Evolutionary conservation across 345 rosid species (phyloP), one percentile per base, ranked within the genome.

Genomic region (Brassica napus): DNA sequence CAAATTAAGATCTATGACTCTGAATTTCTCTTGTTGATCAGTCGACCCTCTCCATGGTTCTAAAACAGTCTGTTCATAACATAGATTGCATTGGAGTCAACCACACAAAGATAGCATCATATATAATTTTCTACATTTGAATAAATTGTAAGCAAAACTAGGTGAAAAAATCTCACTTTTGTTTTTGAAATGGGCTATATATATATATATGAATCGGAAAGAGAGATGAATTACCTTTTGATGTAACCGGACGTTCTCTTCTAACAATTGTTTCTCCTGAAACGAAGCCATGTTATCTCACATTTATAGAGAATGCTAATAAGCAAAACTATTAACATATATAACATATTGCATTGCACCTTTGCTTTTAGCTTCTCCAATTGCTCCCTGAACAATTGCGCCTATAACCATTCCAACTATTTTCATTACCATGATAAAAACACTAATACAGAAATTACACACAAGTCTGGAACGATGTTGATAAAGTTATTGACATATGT

Each of bases 351-450:
- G 68, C 65, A 49, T 54, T 30, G 28, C 78, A 89, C 97, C 91
- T 84, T 85, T 66, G 73, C 85, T 79, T 84, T 78, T 52, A 87
- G 84, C 58, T 85, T 84, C 78, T 83, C 78, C 65, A 86, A 28
- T 78, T 85, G 88, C 84, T 88, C 90, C 42, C 65, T 65, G 34
- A 79, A 82, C 69, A 92, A 74, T 34, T 79, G 80, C 72, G 57
- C 83, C 97, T 92, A 86, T 0, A 81, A 49, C 77, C 54, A 71
- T 12, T 34, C 42, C 75, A 64, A 69, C 2, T 18, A 8, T 60
- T 47, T 35, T 60, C 32, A 68, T 24, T 66, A 32, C 62, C 63
- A 73, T 72, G 55, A 58, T 59, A 66, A 47, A 12, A 47, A 47
- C 54, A 47, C 54, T 47, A 47, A 47, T 47, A 47, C 14, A 12